Conservation (phyloP, 768 basidiomycete species). For the Termitomyces sp. region DNA sequence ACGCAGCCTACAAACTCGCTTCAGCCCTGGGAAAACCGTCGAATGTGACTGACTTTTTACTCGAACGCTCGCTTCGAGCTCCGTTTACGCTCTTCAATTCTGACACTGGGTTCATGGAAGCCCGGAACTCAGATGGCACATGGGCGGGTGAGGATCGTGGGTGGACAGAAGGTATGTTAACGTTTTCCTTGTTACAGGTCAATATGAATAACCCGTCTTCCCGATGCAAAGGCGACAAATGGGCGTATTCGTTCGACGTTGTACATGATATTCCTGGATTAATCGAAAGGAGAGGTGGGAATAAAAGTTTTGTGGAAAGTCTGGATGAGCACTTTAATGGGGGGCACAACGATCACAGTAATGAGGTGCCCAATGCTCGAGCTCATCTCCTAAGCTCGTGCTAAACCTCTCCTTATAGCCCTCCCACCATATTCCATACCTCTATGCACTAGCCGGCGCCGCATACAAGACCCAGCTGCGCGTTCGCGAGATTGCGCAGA, state of each 20-base stretch:
- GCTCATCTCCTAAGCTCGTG: neutral
- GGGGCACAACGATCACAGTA: slow-evolving; percentile 79
- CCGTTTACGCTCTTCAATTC: slow-evolving; percentile 67
- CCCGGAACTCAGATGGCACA: slow-evolving; percentile 56
- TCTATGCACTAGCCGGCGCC: slow-evolving; percentile 69
- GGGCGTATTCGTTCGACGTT: slow-evolving; percentile 75
- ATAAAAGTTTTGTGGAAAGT: slow-evolving; percentile 56
- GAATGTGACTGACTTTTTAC: slow-evolving; percentile 44
- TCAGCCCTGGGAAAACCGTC: slow-evolving; percentile 42
- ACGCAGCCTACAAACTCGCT: slow-evolving; percentile 63
- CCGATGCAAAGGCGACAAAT: slow-evolving; percentile 34
- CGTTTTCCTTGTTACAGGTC: neutral
- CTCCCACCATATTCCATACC: slow-evolving; percentile 82
- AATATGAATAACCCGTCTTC: too few relatives aligned
- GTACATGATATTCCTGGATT: slow-evolving; percentile 65
- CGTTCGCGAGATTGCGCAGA: slow-evolving; percentile 59
- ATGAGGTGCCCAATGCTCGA: slow-evolving; percentile 44
- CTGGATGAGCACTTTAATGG: slow-evolving; percentile 53
- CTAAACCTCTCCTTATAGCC: slow-evolving; percentile 38
- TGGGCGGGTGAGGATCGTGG: slow-evolving; percentile 72
- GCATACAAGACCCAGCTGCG: slow-evolving; percentile 67
- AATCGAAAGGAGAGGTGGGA: slow-evolving; percentile 61
- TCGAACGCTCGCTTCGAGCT: slow-evolving; percentile 45
- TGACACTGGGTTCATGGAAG: slow-evolving; percentile 79
- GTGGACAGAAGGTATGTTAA: slow-evolving; percentile 68